Base-by-base conservation (phyloP, 345 rosid genomes). In the Arabis hirsuta region DNA sequence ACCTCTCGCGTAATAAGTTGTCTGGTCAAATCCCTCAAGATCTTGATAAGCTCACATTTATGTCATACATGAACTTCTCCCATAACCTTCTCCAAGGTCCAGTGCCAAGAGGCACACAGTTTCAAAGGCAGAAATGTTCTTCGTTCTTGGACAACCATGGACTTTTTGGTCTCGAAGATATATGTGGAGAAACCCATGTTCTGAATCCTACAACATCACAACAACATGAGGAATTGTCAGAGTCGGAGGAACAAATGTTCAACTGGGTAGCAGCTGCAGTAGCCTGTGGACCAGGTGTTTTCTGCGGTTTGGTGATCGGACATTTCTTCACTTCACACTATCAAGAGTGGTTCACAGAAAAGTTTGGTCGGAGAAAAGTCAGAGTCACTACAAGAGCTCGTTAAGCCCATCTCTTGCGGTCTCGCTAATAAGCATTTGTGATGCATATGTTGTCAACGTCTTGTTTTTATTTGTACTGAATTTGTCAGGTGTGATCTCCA, bases 11-110 rank as follows among this genome's bases (percentile, higher is more conserved):
- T 20, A 56, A 69, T 7, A 56, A 69, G 64, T 1, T 69, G 16
- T 20, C 55, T 20, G 65, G 73, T 20, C 55, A 56, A 32, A 56
- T 69, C 38, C 73, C 73, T 1, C 65, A 57, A 45, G 47, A 45
- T 45, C 65, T 69, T 69, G 46, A 9, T 57, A 19, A 69, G 13
- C 50, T 57, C 41, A 46, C 65, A 0, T 46, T 10, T 46, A 16
- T 63, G 3, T 29, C 53, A 9, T 62, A 62, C 53, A 62, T 62
- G 67, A 45, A 62, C 67, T 62, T 62, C 42, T 62, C 67, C 7
- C 67, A 62, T 45, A 62, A 62, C 42, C 7, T 1, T 61, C 39
- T 61, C 4, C 39, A 43, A 26, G 66, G 52, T 26, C 38, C 9
- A 8, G 52, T 61, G 14, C 54, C 67, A 44, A 6, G 54, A 45